Conservation (phyloP, 805 yeast genomes). For the Candida suzukii region DNA sequence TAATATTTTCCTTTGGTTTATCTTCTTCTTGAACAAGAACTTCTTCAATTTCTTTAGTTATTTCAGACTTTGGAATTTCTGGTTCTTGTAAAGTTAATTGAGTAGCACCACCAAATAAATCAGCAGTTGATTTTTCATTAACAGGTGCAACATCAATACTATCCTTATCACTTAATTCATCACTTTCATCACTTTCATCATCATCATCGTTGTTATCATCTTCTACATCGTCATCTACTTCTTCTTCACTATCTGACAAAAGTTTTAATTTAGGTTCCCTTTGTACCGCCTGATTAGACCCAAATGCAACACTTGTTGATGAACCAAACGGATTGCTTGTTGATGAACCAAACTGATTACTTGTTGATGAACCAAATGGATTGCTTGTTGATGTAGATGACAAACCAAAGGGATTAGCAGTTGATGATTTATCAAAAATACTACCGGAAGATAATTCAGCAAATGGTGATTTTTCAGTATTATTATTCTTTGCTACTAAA, state of each 20-base stretch:
- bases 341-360: conserved; percentile 3
- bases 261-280: not conserved
- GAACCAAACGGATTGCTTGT: not conserved
- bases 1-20: conserved; percentile 6
- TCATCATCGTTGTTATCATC: conserved; percentile 5
- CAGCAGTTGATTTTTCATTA: not conserved
- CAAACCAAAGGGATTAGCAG: not conserved
- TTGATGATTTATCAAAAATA: not conserved
- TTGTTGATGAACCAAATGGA: not conserved
- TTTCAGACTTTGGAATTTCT: not conserved
- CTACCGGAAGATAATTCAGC: not conserved
- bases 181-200: conserved; percentile 1
- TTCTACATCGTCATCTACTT: not conserved
- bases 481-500: too few species aligned
- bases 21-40: conserved; percentile 5
- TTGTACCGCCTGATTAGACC: not conserved
- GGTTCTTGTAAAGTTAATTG: conserved; percentile 3
- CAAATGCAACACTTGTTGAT: not conserved
- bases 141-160: not conserved
- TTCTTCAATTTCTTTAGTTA: not conserved
- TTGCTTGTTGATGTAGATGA: not conserved
- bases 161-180: not conserved
- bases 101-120: conserved; percentile 5
- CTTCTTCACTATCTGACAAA: not conserved
- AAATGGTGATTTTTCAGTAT: too few species aligned